These are phyloP conservation scores for Fonsecaea erecta DNA, from an alignment of 2,329 filamentous ascomycete genomes.

Conservation along the genomic window DNA sequence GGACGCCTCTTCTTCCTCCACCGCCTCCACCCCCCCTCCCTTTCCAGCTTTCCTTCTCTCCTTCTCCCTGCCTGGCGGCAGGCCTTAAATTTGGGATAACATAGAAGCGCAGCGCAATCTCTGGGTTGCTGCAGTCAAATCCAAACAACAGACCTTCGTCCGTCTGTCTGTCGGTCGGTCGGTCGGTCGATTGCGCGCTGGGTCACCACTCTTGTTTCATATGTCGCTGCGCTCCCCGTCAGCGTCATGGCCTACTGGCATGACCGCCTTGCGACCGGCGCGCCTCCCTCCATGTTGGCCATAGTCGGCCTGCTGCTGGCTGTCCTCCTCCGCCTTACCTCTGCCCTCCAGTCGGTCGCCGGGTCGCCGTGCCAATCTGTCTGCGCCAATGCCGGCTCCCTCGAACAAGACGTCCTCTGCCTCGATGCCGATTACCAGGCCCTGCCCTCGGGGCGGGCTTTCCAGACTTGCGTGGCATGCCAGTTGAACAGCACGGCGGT, in stretches of 20 bases:
- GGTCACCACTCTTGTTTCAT: conserved; percentile 31
- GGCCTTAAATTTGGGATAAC: conserved; percentile 23
- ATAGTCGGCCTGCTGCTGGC: conserved; percentile 21
- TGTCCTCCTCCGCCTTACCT: conserved; percentile 24
- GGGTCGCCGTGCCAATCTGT: conserved; percentile 36
- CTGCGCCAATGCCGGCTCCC: conserved; percentile 40
- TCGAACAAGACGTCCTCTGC: conserved; percentile 49
- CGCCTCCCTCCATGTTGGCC: conserved; percentile 10
- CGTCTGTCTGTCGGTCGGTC: too few species aligned
- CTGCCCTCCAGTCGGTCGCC: conserved; percentile 33
- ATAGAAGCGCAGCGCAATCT: conserved; percentile 19
- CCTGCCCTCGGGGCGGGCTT: conserved; percentile 44
- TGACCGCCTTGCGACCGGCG: conserved; percentile 34
- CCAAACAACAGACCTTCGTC: too few species aligned
- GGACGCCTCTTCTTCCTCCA: too few species aligned
- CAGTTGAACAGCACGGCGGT: conserved; percentile 47
- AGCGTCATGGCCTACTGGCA: conserved; percentile 34
- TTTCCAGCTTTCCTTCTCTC: conserved; percentile 4
- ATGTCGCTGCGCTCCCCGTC: conserved; percentile 34
- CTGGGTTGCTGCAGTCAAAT: too few species aligned
- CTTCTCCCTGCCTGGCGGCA: too few species aligned
- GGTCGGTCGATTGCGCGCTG: too few species aligned
- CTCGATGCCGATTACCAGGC: conserved; percentile 45
- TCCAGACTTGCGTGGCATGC: conserved; percentile 50
- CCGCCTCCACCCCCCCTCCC: background rate